These are phyloP conservation scores for Xylariales sp. DNA, from an alignment of 2,329 filamentous ascomycete species.

Conservation along the genomic window DNA sequence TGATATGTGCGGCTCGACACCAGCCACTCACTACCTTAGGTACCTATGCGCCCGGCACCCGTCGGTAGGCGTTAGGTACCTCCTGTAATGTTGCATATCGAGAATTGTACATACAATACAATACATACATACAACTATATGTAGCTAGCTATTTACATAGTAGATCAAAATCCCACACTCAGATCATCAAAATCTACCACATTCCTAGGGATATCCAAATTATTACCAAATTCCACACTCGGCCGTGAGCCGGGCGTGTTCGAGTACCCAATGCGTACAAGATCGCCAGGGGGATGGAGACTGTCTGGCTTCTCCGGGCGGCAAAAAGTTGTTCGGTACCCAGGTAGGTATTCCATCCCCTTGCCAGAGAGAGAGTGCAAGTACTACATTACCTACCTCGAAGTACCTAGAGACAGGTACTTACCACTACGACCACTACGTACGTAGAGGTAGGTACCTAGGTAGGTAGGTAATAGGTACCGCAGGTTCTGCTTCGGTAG, in stretches of 20 bases:
- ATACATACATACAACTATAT: too few relatives aligned
- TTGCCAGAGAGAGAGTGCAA: constrained; percentile 9
- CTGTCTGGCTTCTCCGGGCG: constrained; percentile 13
- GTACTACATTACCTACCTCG: too few relatives aligned
- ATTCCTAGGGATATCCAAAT: background rate
- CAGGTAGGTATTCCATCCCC: constrained; percentile 5
- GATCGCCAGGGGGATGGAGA: constrained; percentile 32
- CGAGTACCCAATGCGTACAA: constrained; percentile 28
- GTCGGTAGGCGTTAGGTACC: too few relatives aligned
- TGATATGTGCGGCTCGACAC: constrained; percentile 1
- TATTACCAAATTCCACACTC: constrained; percentile 12
- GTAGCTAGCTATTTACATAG: too few relatives aligned
- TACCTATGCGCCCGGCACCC: background rate
- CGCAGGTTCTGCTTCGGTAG: too few relatives aligned
- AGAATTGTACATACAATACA: background rate
- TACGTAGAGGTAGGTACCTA: too few relatives aligned
- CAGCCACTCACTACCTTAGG: background rate
- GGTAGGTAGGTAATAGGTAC: too few relatives aligned
- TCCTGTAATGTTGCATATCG: background rate
- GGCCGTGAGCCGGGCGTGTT: constrained; percentile 18
- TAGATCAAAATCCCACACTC: background rate
- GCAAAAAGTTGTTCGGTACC: background rate
- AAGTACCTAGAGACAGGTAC: too few relatives aligned
- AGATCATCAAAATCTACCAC: constrained; percentile 1
- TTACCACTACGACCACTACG: too few relatives aligned